A percentile compares a stretch with the other conserved stretches of the same genome.
Conservation (phyloP, 2,329 filamentous ascomycete genomes). For the Penicillium occitanis region DNA sequence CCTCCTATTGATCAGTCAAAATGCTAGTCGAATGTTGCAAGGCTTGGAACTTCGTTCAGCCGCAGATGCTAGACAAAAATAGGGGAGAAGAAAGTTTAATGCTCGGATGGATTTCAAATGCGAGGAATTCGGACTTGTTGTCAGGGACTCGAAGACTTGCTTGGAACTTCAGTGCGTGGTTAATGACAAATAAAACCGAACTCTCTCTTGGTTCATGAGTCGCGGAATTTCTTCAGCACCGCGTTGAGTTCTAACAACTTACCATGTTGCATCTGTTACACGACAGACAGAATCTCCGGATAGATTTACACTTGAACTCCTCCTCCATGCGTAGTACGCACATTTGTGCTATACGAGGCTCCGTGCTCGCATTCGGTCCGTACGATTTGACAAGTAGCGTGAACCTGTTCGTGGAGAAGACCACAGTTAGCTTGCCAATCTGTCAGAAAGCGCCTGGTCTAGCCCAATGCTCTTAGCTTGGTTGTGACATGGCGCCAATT, state of each 20-base stretch:
- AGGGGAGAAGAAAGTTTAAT: neutral
- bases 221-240: neutral
- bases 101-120: neutral
- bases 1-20: neutral
- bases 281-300: neutral
- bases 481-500: neutral
- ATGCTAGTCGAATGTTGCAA: neutral
- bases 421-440: neutral
- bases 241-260: neutral
- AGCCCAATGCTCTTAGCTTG: neutral
- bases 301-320: neutral
- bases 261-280: neutral
- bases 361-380: neutral
- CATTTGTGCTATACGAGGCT: neutral
- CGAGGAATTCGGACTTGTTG: neutral
- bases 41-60: slow-evolving; percentile 3
- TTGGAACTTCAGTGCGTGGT: neutral
- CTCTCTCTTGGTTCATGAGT: neutral
- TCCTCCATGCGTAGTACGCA: neutral
- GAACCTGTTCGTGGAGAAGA: neutral
- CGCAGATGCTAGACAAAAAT: neutral
- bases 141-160: neutral
- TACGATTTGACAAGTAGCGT: neutral
- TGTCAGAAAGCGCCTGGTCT: neutral
- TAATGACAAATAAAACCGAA: neutral